Evolutionary conservation across 2,329 filamentous ascomycete species (phyloP).

Genomic region (Scedosporium apiospermum): DNA sequence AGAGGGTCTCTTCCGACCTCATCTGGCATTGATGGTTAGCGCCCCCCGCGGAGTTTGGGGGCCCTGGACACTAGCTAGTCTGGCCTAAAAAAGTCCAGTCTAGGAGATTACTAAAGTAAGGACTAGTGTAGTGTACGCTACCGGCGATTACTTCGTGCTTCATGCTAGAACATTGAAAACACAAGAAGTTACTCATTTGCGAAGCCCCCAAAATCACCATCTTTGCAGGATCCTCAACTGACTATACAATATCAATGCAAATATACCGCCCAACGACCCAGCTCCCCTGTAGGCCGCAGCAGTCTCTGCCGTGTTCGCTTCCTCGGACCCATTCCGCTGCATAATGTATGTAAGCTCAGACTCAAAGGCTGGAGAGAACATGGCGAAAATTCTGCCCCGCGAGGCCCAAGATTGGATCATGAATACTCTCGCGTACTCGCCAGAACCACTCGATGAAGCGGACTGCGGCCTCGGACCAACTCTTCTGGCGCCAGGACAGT

Average conservation of each 20-base stretch:
- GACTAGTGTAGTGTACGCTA: no score
- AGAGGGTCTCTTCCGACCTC: no score
- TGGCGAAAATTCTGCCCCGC: not conserved
- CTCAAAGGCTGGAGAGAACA: not conserved
- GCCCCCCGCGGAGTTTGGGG: no score
- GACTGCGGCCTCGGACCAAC: not conserved
- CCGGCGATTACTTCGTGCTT: no score
- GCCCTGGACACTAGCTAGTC: no score
- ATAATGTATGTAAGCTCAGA: not conserved
- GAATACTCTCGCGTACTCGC: not conserved
- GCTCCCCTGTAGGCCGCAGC: not conserved
- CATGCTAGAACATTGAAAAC: no score
- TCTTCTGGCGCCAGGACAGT: not conserved
- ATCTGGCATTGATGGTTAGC: no score
- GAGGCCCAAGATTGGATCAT: not conserved
- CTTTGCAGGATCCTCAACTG: no score
- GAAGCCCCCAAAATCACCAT: no score
- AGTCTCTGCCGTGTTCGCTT: not conserved
- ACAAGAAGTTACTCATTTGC: no score
- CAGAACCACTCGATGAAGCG: not conserved
- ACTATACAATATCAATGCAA: not conserved
- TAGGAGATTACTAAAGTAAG: no score
- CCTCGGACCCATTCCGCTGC: constrained; percentile 3
- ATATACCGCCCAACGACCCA: not conserved
- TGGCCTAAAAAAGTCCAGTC: no score